Evolutionary conservation across 1,284 basidiomycete species (phyloP), one percentile per base, ranked within the genome.

Genomic region (Apiotrichum veenhuisii): DNA sequence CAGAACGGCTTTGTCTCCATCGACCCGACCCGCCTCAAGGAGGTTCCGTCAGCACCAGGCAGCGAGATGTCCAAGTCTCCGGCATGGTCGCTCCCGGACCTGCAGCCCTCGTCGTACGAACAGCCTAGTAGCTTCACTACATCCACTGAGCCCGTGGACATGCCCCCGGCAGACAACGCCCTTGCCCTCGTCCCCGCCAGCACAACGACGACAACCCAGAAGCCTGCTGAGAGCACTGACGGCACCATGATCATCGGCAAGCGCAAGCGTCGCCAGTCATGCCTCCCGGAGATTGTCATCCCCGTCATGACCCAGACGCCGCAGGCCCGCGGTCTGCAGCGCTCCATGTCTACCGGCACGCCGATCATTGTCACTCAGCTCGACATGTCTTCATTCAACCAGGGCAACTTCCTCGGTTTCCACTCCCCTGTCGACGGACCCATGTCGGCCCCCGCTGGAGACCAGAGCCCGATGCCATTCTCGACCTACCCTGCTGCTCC

Each of bases 21-120:
- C 20, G 54, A 62, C 52, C 60, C 60, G 0, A 43, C 57, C 5
- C 54, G 57, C 3, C 54, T 62, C 38, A 56, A 62, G 57, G 51
- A 58, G 17, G 46, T n/a, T n/a, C 12, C 33, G 11, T 48, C 46
- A 12, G 46, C 46, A 8, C 15, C 33, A 10, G 15, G 30, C 3
- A 49, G 37, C 15, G 47, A 38, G 26, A 40, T 49, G 36, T 25
- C 47, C 12, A 38, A 20, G 23, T 48, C 46, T 1, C 46, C 46
- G 10, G n/a, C 46, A 9, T 48, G 46, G 46, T 48, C 46, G 10
- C 20, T 48, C 22, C 46, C 46, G 5, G 46, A 48, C 15, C 34
- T 37, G 12, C 46, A 34, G 34, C 46, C 30, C 10, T 37, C 46
- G 26, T 48, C 46, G 18, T 48, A 48, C 20, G 46, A 48, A 12